phyloP scores from a whole-genome alignment of 495 filamentous ascomycete species.

The Penicillium coprophilum region DNA sequence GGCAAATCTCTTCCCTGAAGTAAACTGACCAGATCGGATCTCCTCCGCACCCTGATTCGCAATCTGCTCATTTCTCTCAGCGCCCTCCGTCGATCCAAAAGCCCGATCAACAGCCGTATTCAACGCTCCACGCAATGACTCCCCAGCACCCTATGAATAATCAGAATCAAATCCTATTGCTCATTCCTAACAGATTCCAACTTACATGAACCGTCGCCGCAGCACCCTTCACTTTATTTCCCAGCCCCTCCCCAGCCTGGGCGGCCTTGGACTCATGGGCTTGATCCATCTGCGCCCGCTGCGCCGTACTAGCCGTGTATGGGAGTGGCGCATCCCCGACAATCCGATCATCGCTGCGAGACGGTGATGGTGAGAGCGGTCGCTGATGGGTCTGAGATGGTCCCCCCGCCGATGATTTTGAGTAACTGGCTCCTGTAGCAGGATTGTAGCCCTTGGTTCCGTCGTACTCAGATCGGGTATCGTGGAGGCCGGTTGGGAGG shows the following conservation, averaged over 20 bases:
- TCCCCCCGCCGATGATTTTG: conserved; percentile 6
- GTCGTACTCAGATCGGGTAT: conserved; percentile 26
- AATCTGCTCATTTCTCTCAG: conserved; percentile 38
- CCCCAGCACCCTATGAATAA: conserved; percentile 37
- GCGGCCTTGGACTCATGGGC: conserved; percentile 5
- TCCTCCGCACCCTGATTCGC: conserved; percentile 39
- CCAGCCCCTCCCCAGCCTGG: conserved; percentile 9
- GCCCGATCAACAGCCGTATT: conserved; percentile 41
- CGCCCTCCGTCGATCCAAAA: conserved; percentile 40
- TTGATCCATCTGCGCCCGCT: conserved; percentile 16
- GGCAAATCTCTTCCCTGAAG: too few relatives aligned
- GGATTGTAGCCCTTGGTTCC: conserved; percentile 26
- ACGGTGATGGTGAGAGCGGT: conserved; percentile 8
- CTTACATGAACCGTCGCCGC: conserved; percentile 42
- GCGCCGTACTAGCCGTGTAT: conserved; percentile 19
- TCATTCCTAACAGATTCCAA: not conserved
- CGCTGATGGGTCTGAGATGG: conserved; percentile 11
- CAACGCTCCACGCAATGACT: conserved; percentile 44
- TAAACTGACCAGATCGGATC: conserved; percentile 21
- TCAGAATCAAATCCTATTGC: not conserved
- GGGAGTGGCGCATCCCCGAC: conserved; percentile 17
- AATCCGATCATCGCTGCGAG: conserved; percentile 12
- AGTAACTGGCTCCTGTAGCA: conserved; percentile 32
- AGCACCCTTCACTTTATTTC: conserved; percentile 23
- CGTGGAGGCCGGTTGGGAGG: conserved; percentile 17